These are phyloP conservation scores for Fusarium poae DNA, from an alignment of 2,329 filamentous ascomycete genomes.

Conservation along the genomic window DNA sequence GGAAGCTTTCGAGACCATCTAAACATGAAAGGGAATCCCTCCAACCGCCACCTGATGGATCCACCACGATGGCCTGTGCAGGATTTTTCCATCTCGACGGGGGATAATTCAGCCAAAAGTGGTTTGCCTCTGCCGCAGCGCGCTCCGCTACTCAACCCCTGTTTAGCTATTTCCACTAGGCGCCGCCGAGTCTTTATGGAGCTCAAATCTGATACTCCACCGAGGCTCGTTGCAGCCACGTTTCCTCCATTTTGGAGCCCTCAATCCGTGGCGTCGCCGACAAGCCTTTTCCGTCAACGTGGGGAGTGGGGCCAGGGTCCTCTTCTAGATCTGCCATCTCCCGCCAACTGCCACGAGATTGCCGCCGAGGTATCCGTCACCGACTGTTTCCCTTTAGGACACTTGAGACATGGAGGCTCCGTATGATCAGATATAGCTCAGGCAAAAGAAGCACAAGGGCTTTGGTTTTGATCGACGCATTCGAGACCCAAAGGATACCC, in stretches of 20 bases:
- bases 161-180: slow-evolving; percentile 28
- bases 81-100: slow-evolving; percentile 21
- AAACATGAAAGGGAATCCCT: slow-evolving; percentile 12
- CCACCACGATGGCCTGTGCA: slow-evolving; percentile 31
- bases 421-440: slow-evolving; percentile 9
- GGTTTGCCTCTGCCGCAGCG: slow-evolving; percentile 28
- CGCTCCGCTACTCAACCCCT: slow-evolving; percentile 37
- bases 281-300: slow-evolving; percentile 20
- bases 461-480: slow-evolving; percentile 20
- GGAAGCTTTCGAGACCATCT: slow-evolving; percentile 26
- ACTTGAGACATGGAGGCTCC: slow-evolving; percentile 3
- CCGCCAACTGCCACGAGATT: slow-evolving; percentile 11
- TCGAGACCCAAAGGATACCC: slow-evolving; percentile 30
- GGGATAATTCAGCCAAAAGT: slow-evolving; percentile 21
- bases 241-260: slow-evolving; percentile 33
- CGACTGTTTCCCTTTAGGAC: slow-evolving; percentile 22
- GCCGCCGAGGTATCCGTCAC: slow-evolving; percentile 24
- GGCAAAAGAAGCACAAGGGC: slow-evolving; percentile 8
- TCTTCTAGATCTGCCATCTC: slow-evolving; percentile 10
- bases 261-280: slow-evolving; percentile 36
- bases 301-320: slow-evolving; percentile 15
- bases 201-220: background rate
- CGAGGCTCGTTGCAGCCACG: slow-evolving; percentile 44
- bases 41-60: slow-evolving; percentile 20
- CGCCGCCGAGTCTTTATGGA: slow-evolving; percentile 27